These are phyloP conservation scores for Herpetomonas samuelpessoai DNA, from an alignment of 208 protist species.

Conservation along the genomic window DNA sequence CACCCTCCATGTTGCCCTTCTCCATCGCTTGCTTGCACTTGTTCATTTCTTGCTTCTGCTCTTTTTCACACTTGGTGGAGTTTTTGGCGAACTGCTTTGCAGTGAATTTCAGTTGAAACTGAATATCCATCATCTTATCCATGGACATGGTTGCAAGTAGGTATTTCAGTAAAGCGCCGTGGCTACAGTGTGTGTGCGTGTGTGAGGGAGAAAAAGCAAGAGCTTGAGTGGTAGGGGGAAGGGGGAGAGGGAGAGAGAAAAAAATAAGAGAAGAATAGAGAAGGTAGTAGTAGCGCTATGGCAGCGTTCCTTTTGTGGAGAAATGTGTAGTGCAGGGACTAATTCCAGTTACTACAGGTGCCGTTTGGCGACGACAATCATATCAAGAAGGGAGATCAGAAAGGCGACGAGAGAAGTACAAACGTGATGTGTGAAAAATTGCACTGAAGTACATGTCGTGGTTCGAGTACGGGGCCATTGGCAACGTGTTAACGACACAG, in stretches of 20 bases:
- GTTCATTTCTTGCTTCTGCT: conserved; percentile 89
- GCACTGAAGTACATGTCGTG: too few relatives aligned
- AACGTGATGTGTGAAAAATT: too few relatives aligned
- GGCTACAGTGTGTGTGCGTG: not conserved
- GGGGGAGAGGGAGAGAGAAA: not conserved
- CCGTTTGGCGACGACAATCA: too few relatives aligned
- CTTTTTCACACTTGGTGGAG: conserved; percentile 89
- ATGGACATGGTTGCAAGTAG: conserved; percentile 55
- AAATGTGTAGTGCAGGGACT: too few relatives aligned
- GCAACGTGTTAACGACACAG: too few relatives aligned
- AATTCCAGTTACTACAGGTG: too few relatives aligned
- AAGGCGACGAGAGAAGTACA: too few relatives aligned
- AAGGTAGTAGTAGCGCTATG: too few relatives aligned
- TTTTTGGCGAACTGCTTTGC: conserved; percentile 93
- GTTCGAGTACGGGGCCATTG: too few relatives aligned
- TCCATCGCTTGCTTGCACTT: conserved; percentile 96
- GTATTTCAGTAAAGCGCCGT: too few relatives aligned
- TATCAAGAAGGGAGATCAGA: too few relatives aligned
- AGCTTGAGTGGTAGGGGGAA: not conserved
- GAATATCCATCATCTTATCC: conserved; percentile 84
- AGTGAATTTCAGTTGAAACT: conserved; percentile 97
- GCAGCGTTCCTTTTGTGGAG: too few relatives aligned
- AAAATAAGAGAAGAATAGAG: conserved; percentile 2
- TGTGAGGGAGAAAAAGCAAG: not conserved
- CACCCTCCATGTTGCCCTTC: conserved; percentile 97